These are phyloP conservation scores for Talaromyces verruculosus DNA, from an alignment of 2,329 filamentous ascomycete genomes.

Conservation along the genomic window DNA sequence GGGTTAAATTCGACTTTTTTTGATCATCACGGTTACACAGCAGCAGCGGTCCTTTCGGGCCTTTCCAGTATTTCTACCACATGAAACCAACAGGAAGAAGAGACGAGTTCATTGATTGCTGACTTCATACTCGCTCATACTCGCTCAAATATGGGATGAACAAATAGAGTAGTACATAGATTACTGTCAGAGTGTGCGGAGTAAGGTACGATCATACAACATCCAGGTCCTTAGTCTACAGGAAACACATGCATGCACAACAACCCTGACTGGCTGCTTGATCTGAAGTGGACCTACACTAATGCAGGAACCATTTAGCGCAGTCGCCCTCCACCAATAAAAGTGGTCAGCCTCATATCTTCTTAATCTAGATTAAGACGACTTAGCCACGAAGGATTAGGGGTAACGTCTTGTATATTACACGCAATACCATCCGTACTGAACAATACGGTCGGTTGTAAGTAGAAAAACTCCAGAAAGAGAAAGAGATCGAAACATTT, in stretches of 20 bases:
- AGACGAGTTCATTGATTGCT: not conserved
- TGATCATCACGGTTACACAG: conserved; percentile 6
- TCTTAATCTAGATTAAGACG: not conserved
- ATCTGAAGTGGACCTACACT: not conserved
- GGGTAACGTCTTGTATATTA: not conserved
- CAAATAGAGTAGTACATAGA: not conserved
- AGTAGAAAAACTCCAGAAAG: not conserved
- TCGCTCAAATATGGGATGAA: not conserved
- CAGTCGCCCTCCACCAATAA: not conserved
- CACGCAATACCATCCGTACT: not conserved
- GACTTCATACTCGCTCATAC: not conserved
- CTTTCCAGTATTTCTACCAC: not conserved
- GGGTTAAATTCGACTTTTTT: not conserved
- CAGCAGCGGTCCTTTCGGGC: not conserved
- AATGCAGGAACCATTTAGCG: conserved; percentile 20
- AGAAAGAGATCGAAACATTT: not conserved
- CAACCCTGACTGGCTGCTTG: conserved; percentile 2
- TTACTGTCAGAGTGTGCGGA: not conserved
- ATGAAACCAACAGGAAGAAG: not conserved
- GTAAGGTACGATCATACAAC: not conserved
- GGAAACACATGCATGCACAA: not conserved
- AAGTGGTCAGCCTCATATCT: not conserved
- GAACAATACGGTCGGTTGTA: not conserved
- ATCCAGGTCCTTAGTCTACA: not conserved
- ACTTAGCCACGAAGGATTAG: not conserved